These are phyloP conservation scores for Verticillium albo-atrum DNA, from an alignment of 2,329 filamentous ascomycete species.

Conservation along the genomic window DNA sequence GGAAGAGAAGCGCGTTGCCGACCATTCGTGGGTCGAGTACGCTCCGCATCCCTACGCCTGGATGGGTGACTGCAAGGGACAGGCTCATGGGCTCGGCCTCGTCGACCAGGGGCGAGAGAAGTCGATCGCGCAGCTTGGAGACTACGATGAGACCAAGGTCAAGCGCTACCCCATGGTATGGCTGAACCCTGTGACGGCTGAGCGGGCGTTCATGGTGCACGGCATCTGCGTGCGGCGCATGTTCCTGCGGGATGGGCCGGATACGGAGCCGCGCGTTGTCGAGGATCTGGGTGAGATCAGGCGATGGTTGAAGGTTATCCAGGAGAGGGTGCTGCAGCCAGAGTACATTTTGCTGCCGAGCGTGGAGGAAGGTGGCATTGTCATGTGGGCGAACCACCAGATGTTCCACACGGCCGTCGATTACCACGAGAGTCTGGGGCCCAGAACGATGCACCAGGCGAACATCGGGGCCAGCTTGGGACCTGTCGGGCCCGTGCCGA, in stretches of 20 bases:
- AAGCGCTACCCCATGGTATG: conserved; percentile 42
- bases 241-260: conserved; percentile 27
- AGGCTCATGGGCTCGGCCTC: conserved; percentile 34
- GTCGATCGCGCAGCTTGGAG: conserved; percentile 28
- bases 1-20: conserved; percentile 33
- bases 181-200: conserved; percentile 35
- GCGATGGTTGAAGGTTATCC: conserved; percentile 26
- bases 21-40: conserved; percentile 42
- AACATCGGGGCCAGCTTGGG: conserved; percentile 29
- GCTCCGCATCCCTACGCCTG: conserved; percentile 38
- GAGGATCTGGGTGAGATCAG: conserved; percentile 33
- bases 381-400: conserved; percentile 39
- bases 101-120: conserved; percentile 31
- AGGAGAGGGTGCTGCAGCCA: conserved; percentile 32
- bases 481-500: conserved; percentile 2
- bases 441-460: conserved; percentile 40
- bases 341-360: conserved; percentile 36
- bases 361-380: conserved; percentile 36
- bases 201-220: conserved; percentile 38
- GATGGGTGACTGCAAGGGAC: conserved; percentile 34
- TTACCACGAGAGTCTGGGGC: conserved; percentile 30
- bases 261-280: conserved; percentile 27
- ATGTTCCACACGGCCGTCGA: conserved; percentile 38
- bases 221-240: conserved; percentile 32
- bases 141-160: conserved; percentile 27